phyloP scores from a whole-genome alignment of 768 basidiomycete species.

The Zangia roseola region DNA sequence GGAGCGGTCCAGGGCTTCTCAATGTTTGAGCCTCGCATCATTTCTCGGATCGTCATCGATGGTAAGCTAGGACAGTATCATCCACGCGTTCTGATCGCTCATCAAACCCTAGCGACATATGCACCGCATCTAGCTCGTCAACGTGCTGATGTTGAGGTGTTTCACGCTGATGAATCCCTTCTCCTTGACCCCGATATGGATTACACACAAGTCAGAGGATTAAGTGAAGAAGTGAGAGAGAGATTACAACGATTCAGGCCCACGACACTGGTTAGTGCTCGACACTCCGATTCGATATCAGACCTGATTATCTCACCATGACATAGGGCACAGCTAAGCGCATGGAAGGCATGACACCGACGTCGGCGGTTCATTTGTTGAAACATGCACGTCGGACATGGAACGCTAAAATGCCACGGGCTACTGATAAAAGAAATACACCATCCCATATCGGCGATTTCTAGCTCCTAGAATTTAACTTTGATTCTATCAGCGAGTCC shows the following conservation, averaged over 20 bases:
- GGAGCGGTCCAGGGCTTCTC: conserved; percentile 37
- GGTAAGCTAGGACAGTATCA: conserved; percentile 40
- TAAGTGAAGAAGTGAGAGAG: conserved; percentile 77
- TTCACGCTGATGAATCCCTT: conserved; percentile 75
- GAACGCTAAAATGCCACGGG: conserved; percentile 2
- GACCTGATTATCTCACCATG: background rate
- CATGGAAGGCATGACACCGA: conserved; percentile 93
- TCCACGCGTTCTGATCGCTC: background rate
- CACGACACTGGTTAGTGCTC: conserved; percentile 56
- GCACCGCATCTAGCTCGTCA: conserved; percentile 66
- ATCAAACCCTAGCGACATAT: conserved; percentile 52
- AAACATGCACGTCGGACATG: conserved; percentile 52
- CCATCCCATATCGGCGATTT: background rate
- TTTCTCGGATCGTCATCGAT: conserved; percentile 67
- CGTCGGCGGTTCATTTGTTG: conserved; percentile 65
- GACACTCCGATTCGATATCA: background rate
- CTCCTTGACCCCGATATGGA: conserved; percentile 68
- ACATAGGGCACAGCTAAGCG: conserved; percentile 86
- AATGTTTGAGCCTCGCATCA: conserved; percentile 47
- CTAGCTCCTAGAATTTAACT: background rate
- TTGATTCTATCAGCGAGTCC: background rate
- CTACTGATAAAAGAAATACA: background rate
- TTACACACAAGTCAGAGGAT: conserved; percentile 59
- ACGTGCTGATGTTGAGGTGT: conserved; percentile 68
- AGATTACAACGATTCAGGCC: conserved; percentile 60